A percentile compares a stretch with the other conserved stretches of the same genome.
Evolutionary conservation across 176 grass and related monocot species (phyloP).

Genomic region (Aegilops bicornis): DNA sequence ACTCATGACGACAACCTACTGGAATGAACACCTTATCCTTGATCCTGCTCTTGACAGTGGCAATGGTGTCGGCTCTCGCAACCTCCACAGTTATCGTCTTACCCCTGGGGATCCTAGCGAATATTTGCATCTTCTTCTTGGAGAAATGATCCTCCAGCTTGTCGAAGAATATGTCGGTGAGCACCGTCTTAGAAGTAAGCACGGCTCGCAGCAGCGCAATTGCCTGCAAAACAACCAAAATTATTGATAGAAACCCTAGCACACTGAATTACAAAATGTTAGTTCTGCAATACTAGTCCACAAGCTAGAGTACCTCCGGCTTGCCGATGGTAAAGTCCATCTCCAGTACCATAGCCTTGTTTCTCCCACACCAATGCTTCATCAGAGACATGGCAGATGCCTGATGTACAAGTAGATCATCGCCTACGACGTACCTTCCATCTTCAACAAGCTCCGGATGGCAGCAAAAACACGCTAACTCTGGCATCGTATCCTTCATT

Average conservation of each 20-base stretch:
- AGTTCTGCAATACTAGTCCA: too few species aligned
- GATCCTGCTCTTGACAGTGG: neutral
- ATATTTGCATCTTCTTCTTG: neutral
- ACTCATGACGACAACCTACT: neutral
- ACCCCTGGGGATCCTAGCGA: neutral
- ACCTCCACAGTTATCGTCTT: neutral
- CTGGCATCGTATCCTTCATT: neutral
- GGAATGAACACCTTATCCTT: neutral
- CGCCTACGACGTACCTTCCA: neutral
- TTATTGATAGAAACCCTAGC: neutral
- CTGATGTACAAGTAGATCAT: neutral
- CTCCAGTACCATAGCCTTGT: neutral
- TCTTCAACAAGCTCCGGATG: neutral
- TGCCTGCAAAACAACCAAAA: neutral
- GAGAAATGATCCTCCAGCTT: neutral
- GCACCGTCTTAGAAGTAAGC: neutral
- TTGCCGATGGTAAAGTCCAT: neutral
- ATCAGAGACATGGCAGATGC: neutral
- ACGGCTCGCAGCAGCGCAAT: neutral
- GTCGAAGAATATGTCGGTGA: slow-evolving; percentile 15
- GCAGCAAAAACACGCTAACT: neutral
- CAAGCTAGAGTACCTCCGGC: neutral
- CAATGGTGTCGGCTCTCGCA: neutral
- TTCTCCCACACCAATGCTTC: neutral
- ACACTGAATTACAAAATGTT: neutral